Base-by-base conservation (phyloP, 2,329 filamentous ascomycete species). In the Penicillium expansum region DNA sequence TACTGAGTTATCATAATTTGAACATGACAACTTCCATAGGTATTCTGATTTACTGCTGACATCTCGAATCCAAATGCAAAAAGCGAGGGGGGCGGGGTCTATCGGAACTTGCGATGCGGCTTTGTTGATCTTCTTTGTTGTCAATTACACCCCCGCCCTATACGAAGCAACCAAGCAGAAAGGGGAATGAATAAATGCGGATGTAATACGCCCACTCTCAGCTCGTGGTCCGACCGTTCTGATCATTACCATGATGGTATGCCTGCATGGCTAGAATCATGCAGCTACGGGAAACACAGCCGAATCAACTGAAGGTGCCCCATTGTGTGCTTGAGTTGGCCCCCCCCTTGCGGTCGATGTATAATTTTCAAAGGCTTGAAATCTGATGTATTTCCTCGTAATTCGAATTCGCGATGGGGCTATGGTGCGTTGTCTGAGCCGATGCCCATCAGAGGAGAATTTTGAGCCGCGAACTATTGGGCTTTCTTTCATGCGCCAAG, bases 111-210 rank as follows among this genome's bases (percentile, higher is more conserved):
- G 18, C 5, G 30, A 39, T 47, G 43, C 32, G 30, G 42, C 54
- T 60, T 60, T 61, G 53, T 59, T 52, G 16, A 20, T 20, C 35
- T 43, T 51, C 48, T 55, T 55, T 58, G 57, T 48, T 57, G 38
- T 22, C 22, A 24, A 18, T 20, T 20, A 14, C 30, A 24, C 42
- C 38, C 38, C 50, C 39, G 39, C 51, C 35, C 54, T 41, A 35
- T 38, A 42, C 29, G 52, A 33, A n/a, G n/a, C 39, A 39, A 18
- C 39, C 30, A 48, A 50, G n/a, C 8, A 14, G 11, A 27, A 47
- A 39, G 18, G 13, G 10, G 39, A 27, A 30, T 22, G 18, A 10
- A n/a, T 37, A 33, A 37, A 43, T 8, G 39, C 10, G 6, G 20
- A 14, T 27, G 29, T 24, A n/a, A 13, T 18, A 18, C 13, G 14